Evolutionary conservation across 1,284 basidiomycete genomes (phyloP).

Genomic region (Cryptococcus neoformans): DNA sequence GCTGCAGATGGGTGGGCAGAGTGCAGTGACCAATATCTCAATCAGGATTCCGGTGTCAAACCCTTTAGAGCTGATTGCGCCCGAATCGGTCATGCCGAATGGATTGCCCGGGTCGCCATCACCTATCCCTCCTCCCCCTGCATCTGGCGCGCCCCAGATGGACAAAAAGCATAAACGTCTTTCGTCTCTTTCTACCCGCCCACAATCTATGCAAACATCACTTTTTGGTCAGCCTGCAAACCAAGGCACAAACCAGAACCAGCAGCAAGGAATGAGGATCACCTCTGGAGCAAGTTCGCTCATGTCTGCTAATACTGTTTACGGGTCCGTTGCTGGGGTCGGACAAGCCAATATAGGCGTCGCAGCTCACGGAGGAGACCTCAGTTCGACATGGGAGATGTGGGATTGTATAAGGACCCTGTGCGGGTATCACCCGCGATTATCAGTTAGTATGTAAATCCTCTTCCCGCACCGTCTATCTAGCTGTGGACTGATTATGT

Average conservation of each 20-base stretch:
- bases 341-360: background rate
- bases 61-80: background rate
- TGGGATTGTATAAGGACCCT: slow-evolving; percentile 92
- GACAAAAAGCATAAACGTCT: slow-evolving; percentile 40
- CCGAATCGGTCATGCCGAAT: background rate
- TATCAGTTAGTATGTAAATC: slow-evolving; percentile 67
- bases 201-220: slow-evolving; percentile 28
- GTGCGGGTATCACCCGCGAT: slow-evolving; percentile 78
- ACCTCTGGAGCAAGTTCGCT: slow-evolving; percentile 20
- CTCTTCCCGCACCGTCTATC: background rate
- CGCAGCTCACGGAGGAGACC: slow-evolving; percentile 52
- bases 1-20: slow-evolving; percentile 58
- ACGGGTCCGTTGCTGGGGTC: slow-evolving; percentile 4
- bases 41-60: slow-evolving; percentile 46
- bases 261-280: slow-evolving; percentile 4
- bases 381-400: slow-evolving; percentile 92
- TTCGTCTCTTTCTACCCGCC: slow-evolving; percentile 39
- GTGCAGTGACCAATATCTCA: slow-evolving; percentile 56
- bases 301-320: too few relatives aligned
- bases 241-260: background rate
- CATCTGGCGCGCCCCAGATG: slow-evolving; percentile 1
- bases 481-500: background rate
- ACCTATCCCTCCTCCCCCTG: slow-evolving; percentile 57
- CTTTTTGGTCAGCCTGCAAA: background rate
- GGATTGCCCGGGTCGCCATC: slow-evolving; percentile 62